Percentiles rank a stretch among this genome's conserved stretches.
Conservation (phyloP, 2,329 filamentous ascomycete species). For the Xylariaceae sp. region DNA sequence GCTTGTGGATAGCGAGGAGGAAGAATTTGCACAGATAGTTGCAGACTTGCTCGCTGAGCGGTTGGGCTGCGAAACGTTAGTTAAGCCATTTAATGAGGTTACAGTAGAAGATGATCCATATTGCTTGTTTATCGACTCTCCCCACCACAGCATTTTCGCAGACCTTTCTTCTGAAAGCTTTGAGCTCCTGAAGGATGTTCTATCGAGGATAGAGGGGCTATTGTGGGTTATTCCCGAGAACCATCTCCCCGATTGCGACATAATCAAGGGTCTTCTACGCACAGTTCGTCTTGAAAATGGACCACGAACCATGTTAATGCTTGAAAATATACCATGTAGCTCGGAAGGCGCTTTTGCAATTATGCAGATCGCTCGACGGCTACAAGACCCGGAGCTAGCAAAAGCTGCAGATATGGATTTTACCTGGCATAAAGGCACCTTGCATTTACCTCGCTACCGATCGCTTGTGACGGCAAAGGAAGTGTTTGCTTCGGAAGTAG, state of each 20-base stretch:
- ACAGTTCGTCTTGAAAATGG: constrained; percentile 25
- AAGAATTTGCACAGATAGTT: constrained; percentile 18
- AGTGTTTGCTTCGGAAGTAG: constrained; percentile 21
- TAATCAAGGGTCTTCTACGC: constrained; percentile 26
- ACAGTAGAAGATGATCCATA: constrained; percentile 2
- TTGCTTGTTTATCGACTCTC: constrained; percentile 24
- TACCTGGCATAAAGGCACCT: constrained; percentile 19
- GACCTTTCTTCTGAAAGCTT: constrained; percentile 12
- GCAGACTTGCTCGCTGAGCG: constrained; percentile 12
- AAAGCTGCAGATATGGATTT: constrained; percentile 22
- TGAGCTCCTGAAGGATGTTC: constrained; percentile 12
- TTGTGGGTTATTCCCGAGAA: constrained; percentile 23
- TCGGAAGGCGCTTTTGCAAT: constrained; percentile 16
- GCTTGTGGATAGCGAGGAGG: constrained; percentile 20
- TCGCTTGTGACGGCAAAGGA: constrained; percentile 17
- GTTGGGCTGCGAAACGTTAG: constrained; percentile 4
- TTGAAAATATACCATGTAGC: constrained; percentile 22
- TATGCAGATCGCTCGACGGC: constrained; percentile 8
- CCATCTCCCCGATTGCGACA: constrained; percentile 8
- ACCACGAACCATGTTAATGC: constrained; percentile 19
- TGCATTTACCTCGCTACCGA: constrained; percentile 26
- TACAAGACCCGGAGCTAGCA: constrained; percentile 23
- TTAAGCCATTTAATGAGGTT: constrained; percentile 14
- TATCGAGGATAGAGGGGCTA: constrained; percentile 12
- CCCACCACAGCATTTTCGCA: constrained; percentile 4